These are phyloP conservation scores for Hemisphaericaspora xylanilytica DNA, from an alignment of 1,139 yeast species.

Conservation along the genomic window DNA sequence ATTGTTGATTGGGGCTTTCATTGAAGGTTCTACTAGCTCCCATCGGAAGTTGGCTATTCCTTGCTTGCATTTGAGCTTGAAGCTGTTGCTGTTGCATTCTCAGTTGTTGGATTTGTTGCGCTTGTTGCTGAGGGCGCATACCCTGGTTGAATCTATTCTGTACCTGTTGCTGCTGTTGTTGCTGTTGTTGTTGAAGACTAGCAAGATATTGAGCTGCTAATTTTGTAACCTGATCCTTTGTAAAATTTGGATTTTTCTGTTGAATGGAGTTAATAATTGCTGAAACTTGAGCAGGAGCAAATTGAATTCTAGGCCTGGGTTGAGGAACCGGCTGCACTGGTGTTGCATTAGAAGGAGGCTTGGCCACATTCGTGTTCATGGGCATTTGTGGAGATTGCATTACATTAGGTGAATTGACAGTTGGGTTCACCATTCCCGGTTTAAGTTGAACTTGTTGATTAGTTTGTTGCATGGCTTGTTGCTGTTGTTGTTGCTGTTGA, in stretches of 20 bases:
- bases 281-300: conserved; percentile 65
- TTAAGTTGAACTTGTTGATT: conserved; percentile 3
- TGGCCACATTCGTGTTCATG: background rate
- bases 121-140: conserved; percentile 16
- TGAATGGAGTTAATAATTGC: conserved; percentile 69
- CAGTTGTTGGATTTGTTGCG: conserved; percentile 19
- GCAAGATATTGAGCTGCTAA: conserved; percentile 71
- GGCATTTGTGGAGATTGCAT: conserved; percentile 5
- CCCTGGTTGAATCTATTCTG: conserved; percentile 9
- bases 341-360: conserved; percentile 3
- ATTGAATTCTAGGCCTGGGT: conserved; percentile 39
- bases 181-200: conserved; percentile 41
- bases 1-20: conserved; percentile 8
- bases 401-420: conserved; percentile 7
- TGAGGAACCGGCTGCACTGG: conserved; percentile 8
- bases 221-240: conserved; percentile 70
- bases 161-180: conserved; percentile 15
- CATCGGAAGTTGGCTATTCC: conserved; percentile 5
- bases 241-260: conserved; percentile 63
- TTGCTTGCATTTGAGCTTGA: conserved; percentile 5
- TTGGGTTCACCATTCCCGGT: conserved; percentile 1
- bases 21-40: conserved; percentile 4
- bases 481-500: conserved; percentile 39
- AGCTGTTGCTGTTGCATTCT: conserved; percentile 6
- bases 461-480: conserved; percentile 7